Conservation (phyloP, 2,329 filamentous ascomycete genomes). For the Myriosclerotinia duriaeana region DNA sequence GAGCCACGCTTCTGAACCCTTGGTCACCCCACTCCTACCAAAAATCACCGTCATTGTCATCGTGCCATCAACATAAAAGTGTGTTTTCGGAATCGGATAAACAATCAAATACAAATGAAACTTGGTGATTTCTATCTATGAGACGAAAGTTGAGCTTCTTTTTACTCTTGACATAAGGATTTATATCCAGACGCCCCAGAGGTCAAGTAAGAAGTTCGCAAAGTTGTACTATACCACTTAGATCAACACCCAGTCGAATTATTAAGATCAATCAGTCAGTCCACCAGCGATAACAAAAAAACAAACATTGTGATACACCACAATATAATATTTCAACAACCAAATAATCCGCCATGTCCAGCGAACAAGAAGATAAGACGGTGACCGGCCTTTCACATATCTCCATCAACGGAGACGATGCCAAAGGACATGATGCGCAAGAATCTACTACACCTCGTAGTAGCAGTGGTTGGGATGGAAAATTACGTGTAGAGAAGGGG, state of each 20-base stretch:
- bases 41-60: neutral
- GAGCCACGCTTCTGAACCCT: neutral
- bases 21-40: neutral
- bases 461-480: slow-evolving; percentile 79
- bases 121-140: neutral
- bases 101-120: neutral
- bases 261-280: neutral
- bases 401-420: slow-evolving; percentile 34
- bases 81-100: neutral
- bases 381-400: slow-evolving; percentile 33
- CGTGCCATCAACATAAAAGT: neutral
- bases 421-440: slow-evolving; percentile 34
- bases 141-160: neutral
- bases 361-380: slow-evolving; percentile 32
- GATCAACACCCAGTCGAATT: neutral
- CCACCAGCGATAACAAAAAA: neutral
- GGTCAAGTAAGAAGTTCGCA: neutral
- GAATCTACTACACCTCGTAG: slow-evolving; percentile 42
- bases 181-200: neutral
- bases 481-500: slow-evolving; percentile 63
- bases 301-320: no score
- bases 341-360: slow-evolving; percentile 24
- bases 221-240: neutral
- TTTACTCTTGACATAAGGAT: neutral
- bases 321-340: no score